Evolutionary conservation across 139 green algal genomes (phyloP), one percentile per base, ranked within the genome.

Genomic region (Diplosphaera chodatii): DNA sequence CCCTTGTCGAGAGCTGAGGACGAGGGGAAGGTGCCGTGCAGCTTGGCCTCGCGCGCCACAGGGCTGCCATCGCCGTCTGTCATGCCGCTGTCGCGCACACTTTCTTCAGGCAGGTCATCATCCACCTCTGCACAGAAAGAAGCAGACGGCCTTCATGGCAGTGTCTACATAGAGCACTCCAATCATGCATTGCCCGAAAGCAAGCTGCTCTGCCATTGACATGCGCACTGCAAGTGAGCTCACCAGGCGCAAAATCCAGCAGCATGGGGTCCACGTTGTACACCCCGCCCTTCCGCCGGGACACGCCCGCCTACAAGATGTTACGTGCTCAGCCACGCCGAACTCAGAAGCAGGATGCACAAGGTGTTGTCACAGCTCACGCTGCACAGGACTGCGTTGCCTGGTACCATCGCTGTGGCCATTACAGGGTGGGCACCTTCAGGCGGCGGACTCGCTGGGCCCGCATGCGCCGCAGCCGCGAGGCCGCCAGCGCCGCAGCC

Each of bases 361-460:
- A n/a, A n/a, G n/a, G n/a, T n/a, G n/a, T n/a, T n/a, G n/a, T n/a
- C n/a, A n/a, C n/a, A n/a, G n/a, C n/a, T n/a, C n/a, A n/a, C n/a
- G n/a, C n/a, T n/a, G n/a, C n/a, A n/a, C n/a, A n/a, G n/a, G n/a
- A n/a, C n/a, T n/a, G n/a, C n/a, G n/a, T n/a, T n/a, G n/a, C n/a
- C n/a, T n/a, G n/a, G n/a, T n/a, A n/a, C n/a, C n/a, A n/a, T n/a
- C n/a, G n/a, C n/a, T n/a, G n/a, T n/a, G n/a, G n/a, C n/a, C n/a
- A n/a, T n/a, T n/a, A 48, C 37, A 72, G 4, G 0, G 18, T n/a
- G n/a, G n/a, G 32, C 25, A 74, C 75, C 77, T 90, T 91, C 68
- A 93, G 82, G 22, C 77, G 71, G 1, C 62, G 72, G 25, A 93
- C 84, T 6, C 88, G 73, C 66, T 63, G 32, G 5, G 64, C 69